Base-by-base conservation (phyloP, 73 alveolate species). In the Durusdinium trenchii region DNA sequence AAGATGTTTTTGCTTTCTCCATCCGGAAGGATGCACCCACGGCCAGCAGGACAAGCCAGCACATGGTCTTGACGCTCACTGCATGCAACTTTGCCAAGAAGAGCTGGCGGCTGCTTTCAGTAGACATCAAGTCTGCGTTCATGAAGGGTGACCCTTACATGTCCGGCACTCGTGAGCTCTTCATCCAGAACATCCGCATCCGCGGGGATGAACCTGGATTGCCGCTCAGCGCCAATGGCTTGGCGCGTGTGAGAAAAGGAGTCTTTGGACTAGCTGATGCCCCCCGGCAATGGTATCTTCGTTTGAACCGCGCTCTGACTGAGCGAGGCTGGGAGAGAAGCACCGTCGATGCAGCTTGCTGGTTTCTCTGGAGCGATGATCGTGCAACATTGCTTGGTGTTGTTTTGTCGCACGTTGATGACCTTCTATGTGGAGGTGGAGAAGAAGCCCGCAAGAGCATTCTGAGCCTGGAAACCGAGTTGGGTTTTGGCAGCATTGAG, bases 401-500 rank as follows among this genome's bases (percentile, higher is more conserved):
- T 9, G 78, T 64, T 9, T 40, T 64, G 16, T 64, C 78, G 32
- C 78, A 64, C 38, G 78, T 64, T 10, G 78, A 64, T 26, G 78
- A 64, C 38, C 32, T 64, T 35, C 78, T 64, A 14, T 64, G 78
- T 23, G 78, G 78, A 7, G 78, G 78, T 5, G 38, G 78, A 23
- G 42, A 7, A 12, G 43, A 23, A 4, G 78, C 78, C 32, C 78
- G 78, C 38, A 40, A 9, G 42, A 64, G 78, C 78, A 64, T 64
- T 40, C 23, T 64, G 78, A 12, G 43, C 78, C 78, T 64, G 43
- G 78, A 64, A 40, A 64, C 16, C 9, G 78, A 64, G 78, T 26
- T 64, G 23, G 78, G 42, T 64, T 64, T 64, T 64, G 78, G 78
- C 78, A 64, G 78, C 78, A 26, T 64, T 64, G 78, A 64, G 78